Evolutionary conservation across 2,329 filamentous ascomycete genomes (phyloP), one percentile per base, ranked within the genome.

Genomic region (Lojkania enalia): DNA sequence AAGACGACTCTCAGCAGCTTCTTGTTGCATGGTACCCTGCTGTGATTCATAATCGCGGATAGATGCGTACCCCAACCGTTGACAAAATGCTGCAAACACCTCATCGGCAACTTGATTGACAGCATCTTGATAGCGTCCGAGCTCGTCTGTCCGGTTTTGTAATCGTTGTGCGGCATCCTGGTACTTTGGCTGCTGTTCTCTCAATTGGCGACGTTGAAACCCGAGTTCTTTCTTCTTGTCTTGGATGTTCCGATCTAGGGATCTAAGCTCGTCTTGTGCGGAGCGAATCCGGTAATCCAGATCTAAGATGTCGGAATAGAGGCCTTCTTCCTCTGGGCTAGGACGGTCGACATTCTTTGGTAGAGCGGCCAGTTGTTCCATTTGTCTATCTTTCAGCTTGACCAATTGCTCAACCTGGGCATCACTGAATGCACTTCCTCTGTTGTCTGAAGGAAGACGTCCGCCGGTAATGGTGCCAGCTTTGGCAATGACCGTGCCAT

Each of bases 401-500:
- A 86, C 81, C n/a, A 96, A 77, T 48, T 88, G 88, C 54, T 95
- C 88, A 20, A 96, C 83, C 57, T 96, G 90, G 5, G 87, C 83
- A 58, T 96, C 91, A 60, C 96, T 91, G 72, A 95, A 97, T 40
- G 87, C 82, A 46, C 90, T 86, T 53, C 90, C 87, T 47, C 82
- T 82, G 42, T 85, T 84, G 35, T 84, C 81, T 35, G 87, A 83
- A n/a, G 60, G 85, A 20, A 90, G 86, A 50, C 90, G 87, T 55
- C 94, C 94, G 77, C 94, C 94, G 37, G 94, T 97, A 87, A 99
- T 97, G 41, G 95, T 79, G 63, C 94, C 94, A 35, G 88, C 90
- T 67, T 97, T 97, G 74, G 96, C 90, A 53, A 99, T 96, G 49
- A 99, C 87, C 42, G 87, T 92, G n/a, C 94, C 94, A 63, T 97